Evolutionary conservation across 805 yeast genomes (phyloP).

Genomic region (Candida peoriensis): DNA sequence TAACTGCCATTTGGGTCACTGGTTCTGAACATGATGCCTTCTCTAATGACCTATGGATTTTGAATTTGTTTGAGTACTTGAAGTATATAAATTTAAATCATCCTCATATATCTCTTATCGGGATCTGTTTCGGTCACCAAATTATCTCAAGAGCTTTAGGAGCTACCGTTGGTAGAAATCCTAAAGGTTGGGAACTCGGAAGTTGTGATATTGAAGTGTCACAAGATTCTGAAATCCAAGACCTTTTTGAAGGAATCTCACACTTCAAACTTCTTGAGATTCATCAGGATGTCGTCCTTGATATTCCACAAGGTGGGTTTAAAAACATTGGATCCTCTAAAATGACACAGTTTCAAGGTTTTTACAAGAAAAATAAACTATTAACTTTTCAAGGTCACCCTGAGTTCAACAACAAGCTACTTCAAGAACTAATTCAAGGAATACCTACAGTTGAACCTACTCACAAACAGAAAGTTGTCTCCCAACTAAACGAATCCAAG

Average conservation of each 20-base stretch:
- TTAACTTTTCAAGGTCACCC: conserved; percentile 90
- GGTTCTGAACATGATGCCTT: conserved; percentile 49
- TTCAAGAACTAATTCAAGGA: conserved; percentile 14
- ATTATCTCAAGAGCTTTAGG: conserved; percentile 65
- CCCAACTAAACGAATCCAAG: not conserved
- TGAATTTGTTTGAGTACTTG: conserved; percentile 31
- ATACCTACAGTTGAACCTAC: conserved; percentile 3
- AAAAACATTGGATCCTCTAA: conserved; percentile 47
- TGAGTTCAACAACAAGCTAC: conserved; percentile 46
- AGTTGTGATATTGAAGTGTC: conserved; percentile 45
- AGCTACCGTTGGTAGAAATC: conserved; percentile 49
- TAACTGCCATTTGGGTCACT: conserved; percentile 43
- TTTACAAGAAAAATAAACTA: conserved; percentile 44
- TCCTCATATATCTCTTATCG: conserved; percentile 41
- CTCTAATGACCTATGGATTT: conserved; percentile 38
- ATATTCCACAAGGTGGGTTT: conserved; percentile 32
- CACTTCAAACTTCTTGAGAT: conserved; percentile 43
- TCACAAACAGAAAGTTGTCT: not conserved
- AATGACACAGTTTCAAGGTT: conserved; percentile 62
- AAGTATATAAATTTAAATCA: conserved; percentile 12
- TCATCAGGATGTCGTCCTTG: conserved; percentile 53
- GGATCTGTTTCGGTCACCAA: conserved; percentile 89
- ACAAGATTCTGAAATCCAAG: conserved; percentile 30
- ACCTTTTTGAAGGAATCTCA: conserved; percentile 16
- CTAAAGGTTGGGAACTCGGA: conserved; percentile 73